Percentiles rank a stretch among this genome's conserved stretches.
Evolutionary conservation across 495 filamentous ascomycete genomes (phyloP).

Genomic region (Evansstolkia leycettana): DNA sequence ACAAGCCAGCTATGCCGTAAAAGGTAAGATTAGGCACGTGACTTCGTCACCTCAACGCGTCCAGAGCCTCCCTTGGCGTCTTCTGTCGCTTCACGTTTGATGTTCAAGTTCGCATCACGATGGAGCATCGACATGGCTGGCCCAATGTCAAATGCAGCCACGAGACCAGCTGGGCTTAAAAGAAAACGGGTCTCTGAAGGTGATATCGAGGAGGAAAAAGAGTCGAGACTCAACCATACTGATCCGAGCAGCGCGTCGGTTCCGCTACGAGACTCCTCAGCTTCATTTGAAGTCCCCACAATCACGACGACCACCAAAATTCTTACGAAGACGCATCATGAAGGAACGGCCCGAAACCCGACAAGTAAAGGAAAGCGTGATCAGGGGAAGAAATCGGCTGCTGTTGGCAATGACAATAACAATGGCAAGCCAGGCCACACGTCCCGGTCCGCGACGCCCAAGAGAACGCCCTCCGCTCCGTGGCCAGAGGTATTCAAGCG

Average conservation of each 20-base stretch:
- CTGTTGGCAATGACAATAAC: neutral
- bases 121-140: conserved; percentile 20
- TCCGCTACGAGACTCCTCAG: neutral
- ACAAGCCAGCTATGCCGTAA: conserved; percentile 3
- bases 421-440: neutral
- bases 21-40: conserved; percentile 13
- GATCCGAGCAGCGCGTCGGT: conserved; percentile 1
- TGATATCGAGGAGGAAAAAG: neutral
- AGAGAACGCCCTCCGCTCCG: conserved; percentile 28
- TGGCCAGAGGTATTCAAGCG: conserved; percentile 68
- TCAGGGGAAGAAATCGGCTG: neutral
- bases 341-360: neutral
- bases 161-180: conserved; percentile 3
- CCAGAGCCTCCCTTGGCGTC: neutral
- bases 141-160: neutral
- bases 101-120: conserved; percentile 6
- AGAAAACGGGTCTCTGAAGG: conserved; percentile 11
- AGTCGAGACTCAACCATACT: neutral
- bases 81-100: neutral
- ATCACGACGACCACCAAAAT: neutral
- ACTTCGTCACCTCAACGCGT: conserved; percentile 4
- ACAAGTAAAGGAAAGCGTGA: neutral
- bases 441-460: conserved; percentile 1
- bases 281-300: neutral
- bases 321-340: neutral